A percentile compares a stretch with the other conserved stretches of the same genome.
Conservation (phyloP, 179 eudicot species). For the Nepenthes alata region DNA sequence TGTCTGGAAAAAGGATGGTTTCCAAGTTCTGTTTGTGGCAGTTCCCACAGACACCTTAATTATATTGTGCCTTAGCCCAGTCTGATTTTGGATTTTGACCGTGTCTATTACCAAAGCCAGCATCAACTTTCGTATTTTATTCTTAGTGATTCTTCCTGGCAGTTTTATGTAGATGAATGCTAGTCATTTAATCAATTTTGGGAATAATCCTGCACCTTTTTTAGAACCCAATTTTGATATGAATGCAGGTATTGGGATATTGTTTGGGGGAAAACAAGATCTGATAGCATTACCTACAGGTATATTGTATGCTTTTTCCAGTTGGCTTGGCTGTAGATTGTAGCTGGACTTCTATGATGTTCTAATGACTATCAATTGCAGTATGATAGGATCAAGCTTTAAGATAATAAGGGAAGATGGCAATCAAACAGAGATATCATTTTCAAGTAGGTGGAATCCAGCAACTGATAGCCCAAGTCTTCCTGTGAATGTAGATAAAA, state of each 20-base stretch:
- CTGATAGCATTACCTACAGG: slow-evolving; percentile 18
- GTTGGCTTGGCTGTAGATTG: not conserved
- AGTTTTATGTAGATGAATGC: not conserved
- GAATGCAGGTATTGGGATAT: slow-evolving; percentile 63
- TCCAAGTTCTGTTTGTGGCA: too few relatives aligned
- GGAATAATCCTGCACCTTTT: not conserved
- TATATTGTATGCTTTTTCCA: slow-evolving; percentile 4
- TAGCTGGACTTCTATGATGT: not conserved
- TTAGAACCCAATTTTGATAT: not conserved
- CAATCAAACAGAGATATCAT: slow-evolving; percentile 36
- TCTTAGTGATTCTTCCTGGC: not conserved
- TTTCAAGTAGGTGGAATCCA: slow-evolving; percentile 28
- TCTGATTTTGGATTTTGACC: too few relatives aligned
- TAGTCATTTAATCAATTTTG: not conserved
- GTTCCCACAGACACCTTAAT: too few relatives aligned
- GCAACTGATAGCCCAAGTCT: slow-evolving; percentile 21
- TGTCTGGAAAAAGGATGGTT: too few relatives aligned
- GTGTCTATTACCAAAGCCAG: too few relatives aligned
- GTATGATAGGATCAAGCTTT: slow-evolving; percentile 24
- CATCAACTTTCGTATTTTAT: too few relatives aligned
- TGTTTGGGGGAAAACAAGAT: slow-evolving; percentile 39
- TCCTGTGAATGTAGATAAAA: slow-evolving; percentile 41
- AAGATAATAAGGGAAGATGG: slow-evolving; percentile 16
- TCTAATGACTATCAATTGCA: slow-evolving; percentile 9
- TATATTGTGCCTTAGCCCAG: too few relatives aligned